Evolutionary conservation across 345 rosid species (phyloP).

Genomic region (Excoecaria cochinchinensis): DNA sequence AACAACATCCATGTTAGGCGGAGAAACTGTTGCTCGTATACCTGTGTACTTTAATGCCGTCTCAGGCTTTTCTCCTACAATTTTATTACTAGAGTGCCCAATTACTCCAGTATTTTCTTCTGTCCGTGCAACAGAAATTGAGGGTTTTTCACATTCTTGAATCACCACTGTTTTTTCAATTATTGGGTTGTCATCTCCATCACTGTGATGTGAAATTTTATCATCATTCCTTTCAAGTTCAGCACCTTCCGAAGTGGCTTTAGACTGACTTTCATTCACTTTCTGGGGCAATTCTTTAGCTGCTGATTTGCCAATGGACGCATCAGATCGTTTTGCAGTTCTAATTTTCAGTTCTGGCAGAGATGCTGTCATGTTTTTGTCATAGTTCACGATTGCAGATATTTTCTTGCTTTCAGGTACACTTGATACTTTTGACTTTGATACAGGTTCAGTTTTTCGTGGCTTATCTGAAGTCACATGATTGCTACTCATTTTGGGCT

Average conservation of each 20-base stretch:
- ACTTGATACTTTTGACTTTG: slow-evolving; percentile 45
- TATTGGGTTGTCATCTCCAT: slow-evolving; percentile 55
- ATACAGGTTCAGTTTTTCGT: slow-evolving; percentile 36
- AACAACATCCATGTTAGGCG: slow-evolving; percentile 26
- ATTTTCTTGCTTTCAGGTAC: slow-evolving; percentile 65
- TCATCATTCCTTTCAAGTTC: slow-evolving; percentile 34
- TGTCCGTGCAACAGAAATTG: slow-evolving; percentile 30
- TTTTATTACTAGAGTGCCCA: slow-evolving; percentile 19
- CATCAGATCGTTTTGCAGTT: slow-evolving; percentile 41
- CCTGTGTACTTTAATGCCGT: slow-evolving; percentile 32
- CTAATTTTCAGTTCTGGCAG: slow-evolving; percentile 74
- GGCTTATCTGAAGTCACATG: slow-evolving; percentile 49
- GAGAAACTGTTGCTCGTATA: slow-evolving; percentile 34
- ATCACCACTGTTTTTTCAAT: slow-evolving; percentile 70
- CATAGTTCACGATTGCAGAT: slow-evolving; percentile 79
- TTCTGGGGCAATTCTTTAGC: slow-evolving; percentile 34
- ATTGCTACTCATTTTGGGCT: slow-evolving; percentile 53
- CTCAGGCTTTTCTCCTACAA: slow-evolving; percentile 30
- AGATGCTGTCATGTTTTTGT: slow-evolving; percentile 70
- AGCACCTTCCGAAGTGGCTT: slow-evolving; percentile 29
- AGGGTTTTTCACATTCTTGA: slow-evolving; percentile 58
- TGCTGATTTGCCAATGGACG: slow-evolving; percentile 31
- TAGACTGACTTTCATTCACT: slow-evolving; percentile 34
- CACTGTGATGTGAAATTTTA: slow-evolving; percentile 38
- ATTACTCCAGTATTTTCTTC: slow-evolving; percentile 35